Evolutionary conservation across 2,329 filamentous ascomycete genomes (phyloP), one percentile per base, ranked within the genome.

Genomic region (Aspergillus tamarii): DNA sequence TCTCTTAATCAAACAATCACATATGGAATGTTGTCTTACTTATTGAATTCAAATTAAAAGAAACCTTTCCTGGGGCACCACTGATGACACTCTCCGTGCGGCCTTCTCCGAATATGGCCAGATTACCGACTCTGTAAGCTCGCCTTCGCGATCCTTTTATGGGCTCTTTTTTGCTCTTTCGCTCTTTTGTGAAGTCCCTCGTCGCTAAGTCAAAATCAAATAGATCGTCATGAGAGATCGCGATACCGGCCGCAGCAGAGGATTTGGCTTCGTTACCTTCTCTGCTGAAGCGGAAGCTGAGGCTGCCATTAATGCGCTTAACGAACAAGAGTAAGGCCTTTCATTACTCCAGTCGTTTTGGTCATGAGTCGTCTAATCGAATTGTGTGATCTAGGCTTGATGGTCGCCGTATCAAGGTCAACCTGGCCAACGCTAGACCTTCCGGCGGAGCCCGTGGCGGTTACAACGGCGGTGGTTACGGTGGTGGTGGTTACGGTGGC

Each of bases 231-330:
- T 48, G 45, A 48, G 6, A 23, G 45, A 48, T 16, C 45, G 45
- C 12, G 45, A 48, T 0, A 48, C 45, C 28, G 69, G 67, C 3
- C 41, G 32, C 30, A 48, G 52, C 21, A 76, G 75, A 45, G 78
- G 79, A 50, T 7, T 61, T 2, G 65, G 66, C 6, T 77, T 71
- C 57, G 61, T 67, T 9, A 71, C 71, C 0, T 81, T 77, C 63
- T 7, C 19, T 2, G 57, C 64, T 21, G 75, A 76, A 0, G 0
- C 4, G 21, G 45, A 48, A 26, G 45, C 45, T 2, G 45, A 48
- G 5, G 21, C 45, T 26, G 45, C 45, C 45, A 48, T 48, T 3
- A 1, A 0, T 9, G 45, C 5, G 1, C 45, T 48, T 12, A 14
- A 48, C 45, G 45, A 48, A 0, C 45, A 48, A 14, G 45, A 48